These are phyloP conservation scores for Leccinum pachyderme DNA, from an alignment of 1,284 basidiomycete species.

Conservation along the genomic window DNA sequence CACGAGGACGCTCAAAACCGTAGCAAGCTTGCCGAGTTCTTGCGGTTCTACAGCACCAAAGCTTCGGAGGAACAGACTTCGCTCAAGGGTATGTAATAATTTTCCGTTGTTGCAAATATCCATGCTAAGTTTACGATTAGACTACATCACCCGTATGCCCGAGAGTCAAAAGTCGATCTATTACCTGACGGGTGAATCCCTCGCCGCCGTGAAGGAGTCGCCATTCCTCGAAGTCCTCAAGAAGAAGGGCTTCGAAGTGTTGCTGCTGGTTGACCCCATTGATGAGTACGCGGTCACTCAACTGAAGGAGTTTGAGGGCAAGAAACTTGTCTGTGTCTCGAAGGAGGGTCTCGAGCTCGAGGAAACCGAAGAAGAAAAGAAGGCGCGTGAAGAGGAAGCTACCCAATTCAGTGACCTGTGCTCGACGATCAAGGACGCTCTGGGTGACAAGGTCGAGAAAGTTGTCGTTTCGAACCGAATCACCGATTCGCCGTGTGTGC, in stretches of 20 bases:
- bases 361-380: slow-evolving; percentile 99
- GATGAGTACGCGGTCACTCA: slow-evolving; percentile 98
- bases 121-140: slow-evolving; percentile 39
- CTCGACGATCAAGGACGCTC: slow-evolving; percentile 95
- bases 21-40: slow-evolving; percentile 98
- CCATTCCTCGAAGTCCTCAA: slow-evolving; percentile 99
- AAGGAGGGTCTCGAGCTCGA: slow-evolving; percentile 99
- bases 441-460: slow-evolving; percentile 99
- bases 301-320: slow-evolving; percentile 98
- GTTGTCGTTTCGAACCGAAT: slow-evolving; percentile 98
- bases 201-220: slow-evolving; percentile 88
- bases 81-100: slow-evolving; percentile 72
- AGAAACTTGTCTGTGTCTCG: slow-evolving; percentile 97
- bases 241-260: slow-evolving; percentile 99
- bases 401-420: slow-evolving; percentile 88
- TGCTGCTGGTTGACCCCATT: slow-evolving; percentile 97
- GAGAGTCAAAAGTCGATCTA: slow-evolving; percentile 99
- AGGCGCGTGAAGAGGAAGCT: slow-evolving; percentile 83
- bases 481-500: slow-evolving; percentile 92
- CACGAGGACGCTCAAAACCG: slow-evolving; percentile 99
- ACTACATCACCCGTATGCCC: slow-evolving; percentile 99
- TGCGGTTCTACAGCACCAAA: slow-evolving; percentile 99
- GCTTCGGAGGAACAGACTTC: slow-evolving; percentile 90
- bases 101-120: background rate
- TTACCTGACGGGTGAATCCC: slow-evolving; percentile 98